These are phyloP conservation scores for Lithospermum erythrorhizon DNA, from an alignment of 257 asterid genomes.

Conservation along the genomic window DNA sequence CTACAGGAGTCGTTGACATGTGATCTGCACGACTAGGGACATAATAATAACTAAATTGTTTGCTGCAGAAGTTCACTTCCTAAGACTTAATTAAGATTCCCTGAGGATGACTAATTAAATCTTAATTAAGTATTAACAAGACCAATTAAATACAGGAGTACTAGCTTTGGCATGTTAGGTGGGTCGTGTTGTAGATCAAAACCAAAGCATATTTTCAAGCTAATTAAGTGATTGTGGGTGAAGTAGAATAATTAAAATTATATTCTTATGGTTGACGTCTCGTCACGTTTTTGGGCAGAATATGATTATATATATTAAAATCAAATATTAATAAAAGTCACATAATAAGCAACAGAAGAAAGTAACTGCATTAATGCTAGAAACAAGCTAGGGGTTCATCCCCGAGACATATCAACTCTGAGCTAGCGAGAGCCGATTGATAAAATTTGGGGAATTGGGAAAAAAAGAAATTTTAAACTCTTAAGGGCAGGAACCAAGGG, in stretches of 20 bases:
- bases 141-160: neutral
- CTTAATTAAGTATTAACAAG: neutral
- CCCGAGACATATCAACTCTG: too few species aligned
- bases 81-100: neutral
- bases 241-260: neutral
- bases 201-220: neutral
- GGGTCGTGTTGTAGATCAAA: neutral
- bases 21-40: neutral
- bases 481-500: too few species aligned
- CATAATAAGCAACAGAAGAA: too few species aligned
- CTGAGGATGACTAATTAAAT: neutral
- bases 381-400: too few species aligned
- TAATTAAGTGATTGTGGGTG: neutral
- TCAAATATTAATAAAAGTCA: too few species aligned
- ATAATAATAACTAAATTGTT: neutral
- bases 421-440: too few species aligned
- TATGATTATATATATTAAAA: too few species aligned
- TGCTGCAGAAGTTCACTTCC: neutral
- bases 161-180: neutral
- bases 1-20: neutral
- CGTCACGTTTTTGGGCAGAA: too few species aligned
- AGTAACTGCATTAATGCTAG: too few species aligned
- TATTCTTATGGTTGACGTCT: neutral
- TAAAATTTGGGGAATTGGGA: too few species aligned
- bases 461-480: too few species aligned